Conservation (phyloP, 2,329 filamentous ascomycete genomes). For the Pseudogymnoascus sp. region DNA sequence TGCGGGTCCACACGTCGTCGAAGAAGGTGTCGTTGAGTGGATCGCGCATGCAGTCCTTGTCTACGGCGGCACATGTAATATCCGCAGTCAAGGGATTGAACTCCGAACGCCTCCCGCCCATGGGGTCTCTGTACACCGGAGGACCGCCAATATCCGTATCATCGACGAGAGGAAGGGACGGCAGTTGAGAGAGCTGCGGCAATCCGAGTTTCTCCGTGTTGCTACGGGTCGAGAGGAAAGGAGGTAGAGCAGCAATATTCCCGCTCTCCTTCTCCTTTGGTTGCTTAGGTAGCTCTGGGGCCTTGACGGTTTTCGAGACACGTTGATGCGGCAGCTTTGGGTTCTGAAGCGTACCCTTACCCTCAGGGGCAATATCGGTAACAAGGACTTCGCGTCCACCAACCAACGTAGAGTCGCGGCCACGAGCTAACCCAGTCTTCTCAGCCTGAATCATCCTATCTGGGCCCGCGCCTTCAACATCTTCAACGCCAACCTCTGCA, state of each 20-base stretch:
- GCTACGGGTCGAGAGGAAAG: background rate
- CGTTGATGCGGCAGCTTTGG: slow-evolving; percentile 39
- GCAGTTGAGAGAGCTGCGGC: slow-evolving; percentile 60
- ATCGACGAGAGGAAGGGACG: slow-evolving; percentile 59
- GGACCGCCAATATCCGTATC: slow-evolving; percentile 80
- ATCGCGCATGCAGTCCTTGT: slow-evolving; percentile 91
- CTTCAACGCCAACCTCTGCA: slow-evolving; percentile 52
- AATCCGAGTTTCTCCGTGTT: slow-evolving; percentile 57
- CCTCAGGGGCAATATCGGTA: slow-evolving; percentile 54
- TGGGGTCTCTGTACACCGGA: slow-evolving; percentile 46
- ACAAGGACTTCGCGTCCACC: slow-evolving; percentile 65
- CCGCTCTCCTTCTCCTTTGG: background rate
- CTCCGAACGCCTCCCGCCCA: slow-evolving; percentile 33
- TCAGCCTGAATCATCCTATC: slow-evolving; percentile 68
- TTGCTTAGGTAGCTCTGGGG: background rate
- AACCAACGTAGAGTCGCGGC: slow-evolving; percentile 63
- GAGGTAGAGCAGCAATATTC: background rate
- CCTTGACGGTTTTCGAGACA: slow-evolving; percentile 14
- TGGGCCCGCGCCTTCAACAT: slow-evolving; percentile 68
- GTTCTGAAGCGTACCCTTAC: slow-evolving; percentile 48
- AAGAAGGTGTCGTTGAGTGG: slow-evolving; percentile 76
- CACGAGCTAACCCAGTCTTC: slow-evolving; percentile 50
- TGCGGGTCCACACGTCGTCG: slow-evolving; percentile 77
- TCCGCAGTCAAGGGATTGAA: slow-evolving; percentile 54
- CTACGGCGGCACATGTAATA: slow-evolving; percentile 61